These are phyloP conservation scores for Mortierella sp. DNA, from an alignment of 371 early-diverging fungal species.

Conservation along the genomic window DNA sequence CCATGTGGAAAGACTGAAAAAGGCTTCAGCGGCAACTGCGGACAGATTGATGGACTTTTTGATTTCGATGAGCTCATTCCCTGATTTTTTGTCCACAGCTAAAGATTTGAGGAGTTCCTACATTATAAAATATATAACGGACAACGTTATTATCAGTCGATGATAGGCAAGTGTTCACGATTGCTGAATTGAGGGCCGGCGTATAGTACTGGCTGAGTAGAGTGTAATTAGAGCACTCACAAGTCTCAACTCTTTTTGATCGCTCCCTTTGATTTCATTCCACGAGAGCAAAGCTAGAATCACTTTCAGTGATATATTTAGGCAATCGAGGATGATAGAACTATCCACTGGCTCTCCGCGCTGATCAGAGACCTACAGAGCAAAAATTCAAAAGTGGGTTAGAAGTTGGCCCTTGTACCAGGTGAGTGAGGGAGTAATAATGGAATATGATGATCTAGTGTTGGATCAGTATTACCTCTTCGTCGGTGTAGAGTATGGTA, in stretches of 20 bases:
- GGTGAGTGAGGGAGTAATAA: neutral
- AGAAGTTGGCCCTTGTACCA: too few relatives aligned
- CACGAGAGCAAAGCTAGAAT: constrained; percentile 65
- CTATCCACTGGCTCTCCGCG: constrained; percentile 6
- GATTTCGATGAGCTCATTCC: constrained; percentile 19
- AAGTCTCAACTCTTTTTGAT: constrained; percentile 48
- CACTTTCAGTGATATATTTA: constrained; percentile 61
- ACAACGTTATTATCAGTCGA: too few relatives aligned
- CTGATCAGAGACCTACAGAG: constrained; percentile 17
- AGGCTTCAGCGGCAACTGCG: constrained; percentile 26
- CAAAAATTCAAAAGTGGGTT: too few relatives aligned
- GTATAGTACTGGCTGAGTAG: neutral
- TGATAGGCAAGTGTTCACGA: too few relatives aligned
- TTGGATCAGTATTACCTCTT: constrained; percentile 14
- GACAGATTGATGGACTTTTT: constrained; percentile 39
- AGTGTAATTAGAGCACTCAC: constrained; percentile 14
- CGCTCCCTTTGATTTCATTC: constrained; percentile 66
- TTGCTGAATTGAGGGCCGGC: too few relatives aligned
- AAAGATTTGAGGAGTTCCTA: constrained; percentile 43
- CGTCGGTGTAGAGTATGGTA: constrained; percentile 24
- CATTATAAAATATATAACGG: neutral
- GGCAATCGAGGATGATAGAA: constrained; percentile 48
- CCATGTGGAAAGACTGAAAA: constrained; percentile 31
- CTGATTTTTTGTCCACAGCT: constrained; percentile 26
- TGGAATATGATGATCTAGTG: neutral